Percentiles rank a stretch among this genome's conserved stretches.
phyloP scores from a whole-genome alignment of 1,284 basidiomycete genomes.

The Neolentinus lepideus region DNA sequence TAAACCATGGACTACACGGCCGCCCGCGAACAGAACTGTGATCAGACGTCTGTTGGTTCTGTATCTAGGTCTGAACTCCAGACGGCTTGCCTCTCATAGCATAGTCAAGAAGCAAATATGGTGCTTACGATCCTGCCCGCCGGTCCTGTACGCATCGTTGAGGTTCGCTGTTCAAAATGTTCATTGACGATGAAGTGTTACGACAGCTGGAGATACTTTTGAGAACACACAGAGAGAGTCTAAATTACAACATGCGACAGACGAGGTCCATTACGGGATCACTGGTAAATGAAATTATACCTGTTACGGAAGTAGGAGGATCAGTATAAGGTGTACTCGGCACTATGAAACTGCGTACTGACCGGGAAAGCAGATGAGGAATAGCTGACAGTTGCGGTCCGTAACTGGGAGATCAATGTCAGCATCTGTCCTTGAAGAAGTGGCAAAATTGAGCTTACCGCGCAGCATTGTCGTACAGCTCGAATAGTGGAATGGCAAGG shows the following conservation, averaged over 20 bases:
- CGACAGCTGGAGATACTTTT: background rate
- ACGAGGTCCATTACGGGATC: slow-evolving; percentile 9
- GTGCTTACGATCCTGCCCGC: too few relatives aligned
- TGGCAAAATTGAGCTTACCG: slow-evolving; percentile 36
- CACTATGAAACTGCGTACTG: slow-evolving; percentile 19
- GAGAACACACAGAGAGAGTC: background rate
- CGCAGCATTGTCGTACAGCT: slow-evolving; percentile 95
- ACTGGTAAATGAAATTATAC: slow-evolving; percentile 71
- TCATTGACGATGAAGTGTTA: too few relatives aligned
- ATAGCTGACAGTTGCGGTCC: slow-evolving; percentile 93
- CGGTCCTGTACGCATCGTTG: too few relatives aligned
- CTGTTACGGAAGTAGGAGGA: slow-evolving; percentile 19
- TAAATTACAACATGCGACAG: background rate
- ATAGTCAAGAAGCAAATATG: too few relatives aligned
- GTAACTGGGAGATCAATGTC: slow-evolving; percentile 36
- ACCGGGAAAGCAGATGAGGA: slow-evolving; percentile 90
- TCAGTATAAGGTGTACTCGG: too few relatives aligned
- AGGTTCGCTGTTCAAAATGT: too few relatives aligned
- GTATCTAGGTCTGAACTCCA: too few relatives aligned
- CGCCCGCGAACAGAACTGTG: too few relatives aligned
- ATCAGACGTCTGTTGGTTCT: too few relatives aligned
- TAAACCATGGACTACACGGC: too few relatives aligned
- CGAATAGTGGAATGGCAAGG: slow-evolving; percentile 91
- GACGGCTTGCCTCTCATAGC: too few relatives aligned
- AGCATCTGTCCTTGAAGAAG: background rate